Percentiles rank a stretch among this genome's conserved stretches.
Evolutionary conservation across 257 asterid genomes (phyloP).

Genomic region (Solanum verrucosum): DNA sequence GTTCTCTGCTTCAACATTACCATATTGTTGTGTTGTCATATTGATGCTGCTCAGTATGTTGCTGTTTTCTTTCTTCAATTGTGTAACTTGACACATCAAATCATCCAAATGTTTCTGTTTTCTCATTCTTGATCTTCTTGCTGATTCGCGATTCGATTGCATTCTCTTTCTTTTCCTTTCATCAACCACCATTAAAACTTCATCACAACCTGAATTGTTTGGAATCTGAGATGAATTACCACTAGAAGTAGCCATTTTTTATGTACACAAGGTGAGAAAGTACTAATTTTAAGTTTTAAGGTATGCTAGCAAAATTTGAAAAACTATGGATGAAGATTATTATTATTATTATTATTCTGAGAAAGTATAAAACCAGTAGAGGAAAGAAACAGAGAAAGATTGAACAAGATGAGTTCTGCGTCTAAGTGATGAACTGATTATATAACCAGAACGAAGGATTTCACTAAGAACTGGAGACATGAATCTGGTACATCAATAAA

Average conservation of each 20-base stretch:
- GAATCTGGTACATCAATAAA: conserved; percentile 28
- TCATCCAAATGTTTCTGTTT: conserved; percentile 84
- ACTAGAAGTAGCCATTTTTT: conserved; percentile 57
- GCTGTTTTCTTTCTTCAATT: conserved; percentile 43
- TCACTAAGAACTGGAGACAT: conserved; percentile 80
- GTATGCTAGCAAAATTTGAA: neutral
- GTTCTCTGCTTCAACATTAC: conserved; percentile 63
- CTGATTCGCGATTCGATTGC: conserved; percentile 91
- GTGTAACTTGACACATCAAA: conserved; percentile 38
- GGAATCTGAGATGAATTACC: conserved; percentile 50
- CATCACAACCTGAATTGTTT: conserved; percentile 38
- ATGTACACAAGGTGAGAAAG: neutral
- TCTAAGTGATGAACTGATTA: conserved; percentile 51
- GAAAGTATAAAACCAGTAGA: conserved; percentile 90
- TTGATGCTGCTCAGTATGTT: conserved; percentile 27
- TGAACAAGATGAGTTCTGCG: conserved; percentile 83
- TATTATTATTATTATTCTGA: conserved; percentile 22
- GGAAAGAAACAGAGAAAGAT: conserved; percentile 88
- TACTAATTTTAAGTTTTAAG: neutral
- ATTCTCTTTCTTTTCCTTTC: conserved; percentile 70
- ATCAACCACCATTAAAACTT: conserved; percentile 24
- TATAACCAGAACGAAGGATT: conserved; percentile 58
- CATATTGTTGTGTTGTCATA: conserved; percentile 33
- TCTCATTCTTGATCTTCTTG: conserved; percentile 78
- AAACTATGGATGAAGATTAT: neutral